phyloP scores from a whole-genome alignment of 2,329 filamentous ascomycete genomes.

The Kalmusia sp. region DNA sequence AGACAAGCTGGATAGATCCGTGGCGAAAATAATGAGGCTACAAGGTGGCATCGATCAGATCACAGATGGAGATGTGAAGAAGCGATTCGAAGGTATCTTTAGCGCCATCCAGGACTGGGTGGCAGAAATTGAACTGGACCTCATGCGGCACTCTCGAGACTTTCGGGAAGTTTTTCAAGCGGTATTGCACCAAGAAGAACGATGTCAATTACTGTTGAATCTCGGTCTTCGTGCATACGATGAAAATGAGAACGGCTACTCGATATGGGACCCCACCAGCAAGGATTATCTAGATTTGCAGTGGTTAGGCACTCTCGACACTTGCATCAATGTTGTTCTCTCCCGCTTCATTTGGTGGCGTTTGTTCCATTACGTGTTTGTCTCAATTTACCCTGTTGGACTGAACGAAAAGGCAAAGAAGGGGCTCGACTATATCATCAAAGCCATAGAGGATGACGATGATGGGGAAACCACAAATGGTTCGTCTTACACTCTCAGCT shows the following conservation, averaged over 20 bases:
- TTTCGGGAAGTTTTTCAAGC: not conserved
- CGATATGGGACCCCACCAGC: not conserved
- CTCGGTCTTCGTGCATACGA: no score
- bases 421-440: not conserved
- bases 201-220: not conserved
- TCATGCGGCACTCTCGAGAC: slow-evolving; percentile 2
- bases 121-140: not conserved
- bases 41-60: slow-evolving; percentile 2
- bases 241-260: not conserved
- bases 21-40: slow-evolving; percentile 1
- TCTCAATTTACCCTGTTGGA: not conserved
- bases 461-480: not conserved
- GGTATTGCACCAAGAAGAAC: not conserved
- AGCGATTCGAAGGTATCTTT: not conserved
- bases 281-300: not conserved
- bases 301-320: not conserved
- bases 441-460: not conserved
- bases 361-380: not conserved
- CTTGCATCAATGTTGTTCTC: not conserved
- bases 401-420: not conserved
- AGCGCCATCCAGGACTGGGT: slow-evolving; percentile 1
- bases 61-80: slow-evolving; percentile 4
- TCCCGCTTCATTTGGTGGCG: not conserved
- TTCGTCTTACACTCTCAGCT: no score
- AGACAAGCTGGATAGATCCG: not conserved